Evolutionary conservation across 345 rosid species (phyloP).

Genomic region (Lepidium africanum): DNA sequence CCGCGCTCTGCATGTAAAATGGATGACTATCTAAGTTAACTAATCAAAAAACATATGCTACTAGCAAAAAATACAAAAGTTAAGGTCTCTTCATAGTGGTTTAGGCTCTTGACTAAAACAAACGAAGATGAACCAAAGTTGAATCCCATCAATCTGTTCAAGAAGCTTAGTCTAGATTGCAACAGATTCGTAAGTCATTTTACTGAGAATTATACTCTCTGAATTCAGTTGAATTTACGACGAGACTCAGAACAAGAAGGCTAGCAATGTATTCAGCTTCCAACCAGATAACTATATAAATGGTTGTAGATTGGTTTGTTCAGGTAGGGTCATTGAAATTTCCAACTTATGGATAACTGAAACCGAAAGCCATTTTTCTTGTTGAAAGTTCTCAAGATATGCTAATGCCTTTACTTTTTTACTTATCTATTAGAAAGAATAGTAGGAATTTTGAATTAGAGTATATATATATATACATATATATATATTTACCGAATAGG

Average conservation of each 20-base stretch:
- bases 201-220: not conserved
- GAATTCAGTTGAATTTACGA: not conserved
- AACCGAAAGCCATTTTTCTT: not conserved
- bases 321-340: not conserved
- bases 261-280: not conserved
- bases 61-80: not conserved
- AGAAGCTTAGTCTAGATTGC: not conserved
- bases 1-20: conserved; percentile 36
- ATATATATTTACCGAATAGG: conserved; percentile 41
- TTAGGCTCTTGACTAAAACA: not conserved
- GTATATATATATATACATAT: not conserved
- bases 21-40: not conserved
- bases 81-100: not conserved
- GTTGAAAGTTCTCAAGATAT: not conserved
- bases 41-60: not conserved
- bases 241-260: not conserved
- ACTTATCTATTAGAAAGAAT: not conserved
- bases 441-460: not conserved
- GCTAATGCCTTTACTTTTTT: not conserved
- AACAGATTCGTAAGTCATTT: not conserved
- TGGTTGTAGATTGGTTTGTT: not conserved
- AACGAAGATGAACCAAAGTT: not conserved
- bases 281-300: not conserved
- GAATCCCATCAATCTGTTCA: not conserved
- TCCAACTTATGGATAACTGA: not conserved